These are phyloP conservation scores for Moesziomyces parantarcticus DNA, from an alignment of 1,284 basidiomycete species.

Conservation along the genomic window DNA sequence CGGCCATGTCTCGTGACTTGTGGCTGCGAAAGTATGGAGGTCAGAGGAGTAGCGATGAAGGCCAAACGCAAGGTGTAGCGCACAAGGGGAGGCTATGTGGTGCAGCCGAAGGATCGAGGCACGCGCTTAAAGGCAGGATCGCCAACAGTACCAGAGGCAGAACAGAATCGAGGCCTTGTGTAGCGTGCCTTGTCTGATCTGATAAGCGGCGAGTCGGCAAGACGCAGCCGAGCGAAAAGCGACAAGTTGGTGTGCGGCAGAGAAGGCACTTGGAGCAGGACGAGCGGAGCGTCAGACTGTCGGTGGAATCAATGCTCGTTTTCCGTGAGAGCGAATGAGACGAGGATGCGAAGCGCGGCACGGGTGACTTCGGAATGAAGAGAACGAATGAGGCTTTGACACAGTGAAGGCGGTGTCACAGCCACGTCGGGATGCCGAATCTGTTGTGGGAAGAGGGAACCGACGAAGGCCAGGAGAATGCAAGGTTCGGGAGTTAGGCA, in stretches of 20 bases:
- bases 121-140: constrained; percentile 1
- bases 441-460: too few species aligned
- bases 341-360: too few species aligned
- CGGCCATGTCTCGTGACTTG: constrained; percentile 18
- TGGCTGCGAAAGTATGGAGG: not conserved
- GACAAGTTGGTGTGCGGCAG: not conserved
- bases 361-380: constrained; percentile 14
- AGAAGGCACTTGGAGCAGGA: not conserved
- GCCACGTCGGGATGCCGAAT: too few species aligned
- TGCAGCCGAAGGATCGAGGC: constrained; percentile 1
- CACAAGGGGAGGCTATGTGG: constrained; percentile 1
- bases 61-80: not conserved
- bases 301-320: too few species aligned
- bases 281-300: too few species aligned
- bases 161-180: constrained; percentile 3
- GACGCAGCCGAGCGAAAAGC: not conserved
- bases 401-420: too few species aligned
- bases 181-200: constrained; percentile 19
- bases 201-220: constrained; percentile 11
- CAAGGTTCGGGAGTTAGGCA: not conserved
- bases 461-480: not conserved
- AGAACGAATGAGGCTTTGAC: constrained; percentile 11
- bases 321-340: too few species aligned
- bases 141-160: constrained; percentile 1
- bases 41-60: not conserved